Base-by-base conservation (phyloP, 192 early-diverging fungal genomes). In the Pilaira anomala region DNA sequence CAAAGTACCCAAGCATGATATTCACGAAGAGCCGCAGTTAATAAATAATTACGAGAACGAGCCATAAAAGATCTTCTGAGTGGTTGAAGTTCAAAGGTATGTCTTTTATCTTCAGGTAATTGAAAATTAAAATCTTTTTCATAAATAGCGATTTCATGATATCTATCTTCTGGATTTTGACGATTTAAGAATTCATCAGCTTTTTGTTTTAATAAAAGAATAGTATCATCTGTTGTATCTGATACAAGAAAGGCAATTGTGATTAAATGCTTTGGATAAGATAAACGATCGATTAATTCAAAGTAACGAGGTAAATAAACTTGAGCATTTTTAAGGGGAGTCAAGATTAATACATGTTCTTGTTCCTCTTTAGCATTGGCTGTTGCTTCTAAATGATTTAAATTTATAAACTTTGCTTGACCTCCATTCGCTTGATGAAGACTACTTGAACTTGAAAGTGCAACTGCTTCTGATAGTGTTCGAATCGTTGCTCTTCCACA, bases 1-100 rank as follows among this genome's bases (percentile, higher is more conserved):
- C 83, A 85, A 25, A 85, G 67, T 13, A 85, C 83, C 81, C 81
- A 85, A 26, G 54, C 45, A 45, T 83, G 79, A 48, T 85, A 79
- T 52, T 74, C 65, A 18, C 63, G 56, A 0, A 85, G 62, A 9
- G 81, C 80, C 14, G 78, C 65, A 12, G 77, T 81, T 65, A 80
- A 76, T 50, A 85, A 62, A 40, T 80, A 79, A 54, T 85, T 85
- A 64, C 83, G 78, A 9, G 81, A 78, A 9, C 73, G 71, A 30
- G 83, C 83, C 79, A 85, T 82, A 63, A 80, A 77, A 18, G 61
- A 77, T 13, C 83, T 71, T 48, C 83, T 76, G 25, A 78, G 69
- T 14, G 63, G 71, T 59, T 85, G 83, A 22, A 77, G 78, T n/a
- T 81, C 76, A 58, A 80, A 77, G 24, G 75, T 53, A 54, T 85